These are phyloP conservation scores for Clitopilus hobsonii DNA, from an alignment of 768 basidiomycete genomes.

Conservation along the genomic window DNA sequence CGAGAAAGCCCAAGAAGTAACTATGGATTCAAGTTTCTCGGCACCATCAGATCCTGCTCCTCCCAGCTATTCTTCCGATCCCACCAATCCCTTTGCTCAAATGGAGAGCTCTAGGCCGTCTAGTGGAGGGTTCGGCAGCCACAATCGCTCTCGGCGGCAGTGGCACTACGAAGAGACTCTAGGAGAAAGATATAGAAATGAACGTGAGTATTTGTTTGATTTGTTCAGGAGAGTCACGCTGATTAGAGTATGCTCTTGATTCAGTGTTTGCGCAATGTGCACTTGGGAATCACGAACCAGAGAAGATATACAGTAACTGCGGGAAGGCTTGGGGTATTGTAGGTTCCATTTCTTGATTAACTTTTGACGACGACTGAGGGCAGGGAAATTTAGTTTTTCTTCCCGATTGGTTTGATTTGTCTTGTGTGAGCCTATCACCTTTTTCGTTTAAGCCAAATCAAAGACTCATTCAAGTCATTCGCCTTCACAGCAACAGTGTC, in stretches of 20 bases:
- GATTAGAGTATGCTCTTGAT: background rate
- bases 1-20: too few species aligned
- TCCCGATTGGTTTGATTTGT: background rate
- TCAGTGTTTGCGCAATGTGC: background rate
- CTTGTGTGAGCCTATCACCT: background rate
- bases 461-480: background rate
- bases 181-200: background rate
- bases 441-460: background rate
- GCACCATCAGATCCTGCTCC: too few species aligned
- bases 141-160: background rate
- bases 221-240: background rate
- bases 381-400: background rate
- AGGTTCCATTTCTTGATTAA: background rate
- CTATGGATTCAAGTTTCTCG: too few species aligned
- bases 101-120: too few species aligned
- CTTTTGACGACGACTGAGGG: background rate
- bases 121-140: too few species aligned
- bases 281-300: background rate
- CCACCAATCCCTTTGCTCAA: too few species aligned
- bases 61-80: too few species aligned
- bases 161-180: background rate
- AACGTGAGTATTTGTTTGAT: background rate
- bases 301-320: background rate
- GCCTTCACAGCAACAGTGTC: background rate
- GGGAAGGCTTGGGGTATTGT: background rate